Evolutionary conservation across 2,329 filamentous ascomycete genomes (phyloP), one percentile per base, ranked within the genome.

Genomic region (Raffaelea ambrosiae): DNA sequence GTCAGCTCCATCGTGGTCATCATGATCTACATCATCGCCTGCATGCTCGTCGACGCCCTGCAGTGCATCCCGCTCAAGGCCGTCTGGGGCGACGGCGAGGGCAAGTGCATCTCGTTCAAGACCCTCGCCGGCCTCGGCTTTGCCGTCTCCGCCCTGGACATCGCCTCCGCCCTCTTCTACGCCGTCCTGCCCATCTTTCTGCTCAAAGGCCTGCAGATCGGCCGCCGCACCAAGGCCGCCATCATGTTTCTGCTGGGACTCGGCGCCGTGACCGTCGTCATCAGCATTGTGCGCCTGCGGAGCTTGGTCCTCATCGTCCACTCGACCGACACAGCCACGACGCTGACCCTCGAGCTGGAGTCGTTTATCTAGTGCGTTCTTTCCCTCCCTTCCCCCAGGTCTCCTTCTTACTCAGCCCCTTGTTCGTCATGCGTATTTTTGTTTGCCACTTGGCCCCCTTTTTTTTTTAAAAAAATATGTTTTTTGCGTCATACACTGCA

Each of bases 161-260:
- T 44, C 21, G 29, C 42, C 11, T 36, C 42, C 1, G 42, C 42
- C n/a, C 31, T 44, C 3, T 44, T 44, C 31, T 44, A 36, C 18
- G 29, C 42, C 18, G 16, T 36, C 3, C 42, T 44, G 19, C 29
- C 42, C 3, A 19, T 35, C 1, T 23, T 44, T 18, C 11, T 44
- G 19, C 42, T 44, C 42, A 44, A 36, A 18, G 42, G 42, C 29
- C 10, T 44, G n/a, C 42, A 44, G 14, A 44, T 44, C 31, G 42
- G 42, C 18, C 13, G 21, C 9, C 18, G 42, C 13, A 44, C 42
- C 13, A 44, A 44, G 19, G 11, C 20, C 4, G 42, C 42, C 18
- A 36, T 44, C 11, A 20, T 36, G 7, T 19, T 44, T 3, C 19
- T 44, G 19, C 20, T 44, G 3, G 19, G 42, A 4, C 42, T 44